Base-by-base conservation (phyloP, 1,284 basidiomycete genomes). In the Tylopilus sp. region DNA sequence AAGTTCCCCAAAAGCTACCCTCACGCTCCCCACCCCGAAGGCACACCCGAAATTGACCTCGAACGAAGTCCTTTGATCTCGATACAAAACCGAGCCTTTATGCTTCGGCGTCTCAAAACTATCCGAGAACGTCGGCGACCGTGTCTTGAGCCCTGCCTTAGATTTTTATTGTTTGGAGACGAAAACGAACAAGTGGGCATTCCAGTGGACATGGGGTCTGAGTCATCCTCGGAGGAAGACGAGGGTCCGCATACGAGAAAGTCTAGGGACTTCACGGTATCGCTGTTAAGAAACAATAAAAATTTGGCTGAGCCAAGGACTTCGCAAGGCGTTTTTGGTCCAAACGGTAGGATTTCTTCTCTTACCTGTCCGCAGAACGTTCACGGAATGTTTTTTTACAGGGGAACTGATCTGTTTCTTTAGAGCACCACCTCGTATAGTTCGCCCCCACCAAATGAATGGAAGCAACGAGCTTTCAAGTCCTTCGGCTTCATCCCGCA, bases 331-430 rank as follows among this genome's bases (percentile, higher is more conserved):
- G 85, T 90, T 1, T 97, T 97, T 80, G 93, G 95, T 1, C 93
- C 94, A 0, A 94, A 95, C 70, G 95, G 95, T 95, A 64, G 60
- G 80, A 69, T 56, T 7, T 19, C 52, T 16, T 36, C 38, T 55
- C 49, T 36, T 6, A 7, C 6, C 18, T 2, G n/a, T 0, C 12
- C 36, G 51, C 52, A 53, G 26, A n/a, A 18, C 7, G 19, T 33
- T 58, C 32, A 70, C 57, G 38, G 36, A 62, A 55, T 41, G 51
- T 19, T 16, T 19, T 63, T 22, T 52, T 7, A 53, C 62, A 95
- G 95, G 95, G 57, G 90, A 95, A 80, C 82, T 97, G 2, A 88
- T 96, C 0, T 94, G 91, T 74, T 96, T 97, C 81, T 96, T 94
- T 81, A 88, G 92, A 51, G 90, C 89, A 7, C 87, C 91, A 3